Base-by-base conservation (phyloP, 1,139 yeast genomes). In the Blastobotrys serpentis region DNA sequence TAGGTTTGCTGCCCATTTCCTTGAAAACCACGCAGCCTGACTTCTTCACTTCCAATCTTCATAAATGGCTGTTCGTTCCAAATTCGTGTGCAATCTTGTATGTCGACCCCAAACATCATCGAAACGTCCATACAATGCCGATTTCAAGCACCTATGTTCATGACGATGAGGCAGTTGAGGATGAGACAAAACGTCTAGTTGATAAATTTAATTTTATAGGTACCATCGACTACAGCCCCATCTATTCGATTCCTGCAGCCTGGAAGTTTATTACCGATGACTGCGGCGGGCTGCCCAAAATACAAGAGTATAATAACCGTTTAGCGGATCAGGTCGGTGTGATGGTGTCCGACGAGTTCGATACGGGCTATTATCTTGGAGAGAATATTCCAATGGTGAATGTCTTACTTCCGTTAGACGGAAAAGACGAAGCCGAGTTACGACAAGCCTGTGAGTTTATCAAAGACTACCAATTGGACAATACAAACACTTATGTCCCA, bases 21-120 rank as follows among this genome's bases (percentile, higher is more conserved):
- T 60, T 83, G 45, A 58, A 60, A 0, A 58, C 62, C 1, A 65
- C 77, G 16, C 61, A 72, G 45, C 87, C 90, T 0, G 89, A 83
- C 59, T 84, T 81, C 60, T 77, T 74, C 58, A 74, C 77, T 13
- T 68, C 84, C 37, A 84, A 84, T 59, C 67, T 83, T 26, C 90
- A 85, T 70, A 85, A 85, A 61, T 84, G 90, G 90, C 69, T 73
- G 42, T 80, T 62, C 54, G 74, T 74, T 18, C 86, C 89, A 1
- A 69, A 80, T 44, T 79, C 82, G 1, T 74, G 77, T 55, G 84
- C 86, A 0, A 69, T 81, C 17, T 62, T 85, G 44, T 84, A 84
- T 57, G 85, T 79, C 5, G 75, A 76, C 52, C 71, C 73, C 2
- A 67, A 71, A 49, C 77, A 75, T 58, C 87, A 81, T 50, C 59